Base-by-base conservation (phyloP, 2,329 filamentous ascomycete species). In the Penicillium crustosum region DNA sequence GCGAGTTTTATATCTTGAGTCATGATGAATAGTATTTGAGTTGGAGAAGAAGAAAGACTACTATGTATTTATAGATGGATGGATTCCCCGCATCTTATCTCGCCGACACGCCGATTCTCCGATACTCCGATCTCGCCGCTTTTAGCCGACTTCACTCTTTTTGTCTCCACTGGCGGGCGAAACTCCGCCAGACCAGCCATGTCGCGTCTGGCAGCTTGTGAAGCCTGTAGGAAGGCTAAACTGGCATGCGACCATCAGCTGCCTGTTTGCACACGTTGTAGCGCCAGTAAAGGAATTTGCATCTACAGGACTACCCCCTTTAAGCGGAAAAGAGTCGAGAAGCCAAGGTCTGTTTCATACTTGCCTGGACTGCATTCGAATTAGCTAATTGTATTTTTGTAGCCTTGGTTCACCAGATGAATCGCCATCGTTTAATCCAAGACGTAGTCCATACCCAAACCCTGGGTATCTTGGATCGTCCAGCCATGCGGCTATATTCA, bases 401-500 rank as follows among this genome's bases (percentile, higher is more conserved):
- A 65, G 62, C 43, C 29, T 65, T 10, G 49, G 42, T 33, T 61
- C 65, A 19, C 55, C 66, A 27, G 61, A 66, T 35, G 55, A 62
- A 47, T 61, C 66, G 12, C 60, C 64, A 7, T 58, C 62, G 21
- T 66, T 64, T 23, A 62, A 58, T 33, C 60, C 66, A 35, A 60
- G 65, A 21, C 65, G 64, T 35, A 65, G 66, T 56, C 60, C 60
- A 21, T 70, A 70, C 43, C 68, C 67, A 4, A 70, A 70, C 45
- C 68, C 68, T 9, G 68, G 67, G n/a, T 70, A 67, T 52, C 47
- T 69, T 39, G 68, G 67, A 0, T 65, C 63, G 15, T 70, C 68
- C 17, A 70, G 68, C 44, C 68, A 70, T 65, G 65, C 63, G 4
- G 65, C 67, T 15, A 70, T 70, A 43, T 70, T 70, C 43, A 66